Evolutionary conservation across 257 asterid species (phyloP).

Genomic region (Lithospermum erythrorhizon): DNA sequence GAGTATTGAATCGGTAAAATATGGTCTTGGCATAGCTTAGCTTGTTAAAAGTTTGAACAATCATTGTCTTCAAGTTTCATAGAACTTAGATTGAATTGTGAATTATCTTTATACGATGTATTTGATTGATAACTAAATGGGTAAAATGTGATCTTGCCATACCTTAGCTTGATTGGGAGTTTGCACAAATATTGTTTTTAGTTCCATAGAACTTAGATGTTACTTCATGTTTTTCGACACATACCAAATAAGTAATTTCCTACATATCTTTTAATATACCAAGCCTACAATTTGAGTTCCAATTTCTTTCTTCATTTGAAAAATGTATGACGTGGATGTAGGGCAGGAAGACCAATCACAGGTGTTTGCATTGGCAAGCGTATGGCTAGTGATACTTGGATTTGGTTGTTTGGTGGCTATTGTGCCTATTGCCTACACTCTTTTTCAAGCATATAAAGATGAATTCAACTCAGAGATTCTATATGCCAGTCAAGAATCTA

Average conservation of each 20-base stretch:
- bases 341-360: constrained; percentile 99
- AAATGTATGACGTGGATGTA: constrained; percentile 57
- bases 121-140: not conserved
- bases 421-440: constrained; percentile 53
- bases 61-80: not conserved
- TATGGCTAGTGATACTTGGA: constrained; percentile 84
- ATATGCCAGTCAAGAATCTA: constrained; percentile 39
- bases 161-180: not conserved
- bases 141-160: not conserved
- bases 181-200: not conserved
- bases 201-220: not conserved
- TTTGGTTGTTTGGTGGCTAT: constrained; percentile 73
- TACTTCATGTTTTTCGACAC: not conserved
- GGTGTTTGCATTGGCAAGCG: constrained; percentile 79
- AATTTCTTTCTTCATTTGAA: constrained; percentile 37
- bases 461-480: constrained; percentile 44
- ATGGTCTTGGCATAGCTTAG: not conserved
- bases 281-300: not conserved
- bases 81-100: not conserved
- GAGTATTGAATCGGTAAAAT: not conserved
- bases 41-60: not conserved
- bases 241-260: not conserved
- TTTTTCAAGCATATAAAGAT: constrained; percentile 61
- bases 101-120: too few relatives aligned
- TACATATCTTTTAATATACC: not conserved